These are phyloP conservation scores for Friedmanniomyces endolithicus DNA, from an alignment of 495 filamentous ascomycete species.

Conservation along the genomic window DNA sequence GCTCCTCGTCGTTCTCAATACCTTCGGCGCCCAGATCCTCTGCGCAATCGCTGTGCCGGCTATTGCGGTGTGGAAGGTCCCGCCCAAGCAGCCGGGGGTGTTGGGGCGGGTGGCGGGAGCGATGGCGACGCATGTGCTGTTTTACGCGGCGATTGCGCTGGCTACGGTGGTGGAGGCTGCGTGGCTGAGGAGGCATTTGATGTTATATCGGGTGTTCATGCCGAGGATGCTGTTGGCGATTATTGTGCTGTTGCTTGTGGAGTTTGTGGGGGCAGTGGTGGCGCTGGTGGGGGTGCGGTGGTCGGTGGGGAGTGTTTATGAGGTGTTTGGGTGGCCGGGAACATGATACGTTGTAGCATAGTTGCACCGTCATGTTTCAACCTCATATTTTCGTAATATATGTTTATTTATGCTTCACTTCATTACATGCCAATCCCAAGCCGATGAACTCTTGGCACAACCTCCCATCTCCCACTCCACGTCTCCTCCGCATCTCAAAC, in stretches of 20 bases:
- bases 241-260: constrained; percentile 57
- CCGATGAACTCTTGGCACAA: neutral
- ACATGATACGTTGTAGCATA: too few relatives aligned
- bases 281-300: constrained; percentile 56
- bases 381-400: too few relatives aligned
- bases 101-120: constrained; percentile 59
- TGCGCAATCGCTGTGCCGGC: constrained; percentile 67
- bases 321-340: constrained; percentile 70
- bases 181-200: constrained; percentile 75
- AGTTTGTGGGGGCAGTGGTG: constrained; percentile 57
- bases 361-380: too few relatives aligned
- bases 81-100: constrained; percentile 41
- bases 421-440: neutral
- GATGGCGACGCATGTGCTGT: constrained; percentile 59
- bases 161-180: constrained; percentile 83
- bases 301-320: constrained; percentile 63
- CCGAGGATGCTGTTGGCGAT: constrained; percentile 83
- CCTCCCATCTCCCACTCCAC: neutral
- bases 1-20: constrained; percentile 69
- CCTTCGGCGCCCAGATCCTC: constrained; percentile 77
- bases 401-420: neutral
- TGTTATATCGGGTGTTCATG: constrained; percentile 93
- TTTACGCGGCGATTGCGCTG: constrained; percentile 65
- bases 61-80: constrained; percentile 73
- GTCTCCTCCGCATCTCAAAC: neutral